Evolutionary conservation across 169 alveolate species (phyloP).

Genomic region (Prorocentrum cordatum): DNA sequence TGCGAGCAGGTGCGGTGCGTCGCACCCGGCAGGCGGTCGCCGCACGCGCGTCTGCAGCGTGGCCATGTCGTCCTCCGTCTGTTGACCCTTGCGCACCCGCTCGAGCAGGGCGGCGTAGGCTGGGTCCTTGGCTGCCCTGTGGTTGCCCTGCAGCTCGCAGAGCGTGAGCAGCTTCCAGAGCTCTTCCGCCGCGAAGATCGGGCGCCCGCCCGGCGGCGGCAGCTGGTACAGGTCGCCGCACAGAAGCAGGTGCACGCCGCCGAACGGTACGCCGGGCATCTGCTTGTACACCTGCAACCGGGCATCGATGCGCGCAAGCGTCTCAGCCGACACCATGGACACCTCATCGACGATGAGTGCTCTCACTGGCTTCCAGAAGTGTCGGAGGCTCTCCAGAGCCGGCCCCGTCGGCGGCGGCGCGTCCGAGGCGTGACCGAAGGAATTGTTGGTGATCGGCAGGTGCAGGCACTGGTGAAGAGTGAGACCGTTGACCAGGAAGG

Average conservation of each 20-base stretch:
- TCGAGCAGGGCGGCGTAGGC: not conserved
- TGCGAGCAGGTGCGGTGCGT: no score
- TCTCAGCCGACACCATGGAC: not conserved
- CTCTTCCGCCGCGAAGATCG: not conserved
- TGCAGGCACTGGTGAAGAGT: not conserved
- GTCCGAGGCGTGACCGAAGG: not conserved
- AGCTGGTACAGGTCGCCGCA: conserved; percentile 9
- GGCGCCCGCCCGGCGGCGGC: conserved; percentile 8
- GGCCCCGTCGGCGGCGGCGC: not conserved
- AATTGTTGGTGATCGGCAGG: conserved; percentile 4
- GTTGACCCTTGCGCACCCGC: not conserved
- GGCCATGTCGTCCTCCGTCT: not conserved
- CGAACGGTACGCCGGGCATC: not conserved
- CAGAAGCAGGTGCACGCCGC: not conserved
- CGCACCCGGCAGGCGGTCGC: no score
- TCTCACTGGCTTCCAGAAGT: not conserved
- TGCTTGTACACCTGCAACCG: not conserved
- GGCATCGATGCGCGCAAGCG: not conserved
- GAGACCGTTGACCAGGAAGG: not conserved
- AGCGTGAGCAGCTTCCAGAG: not conserved
- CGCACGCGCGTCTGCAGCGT: no score
- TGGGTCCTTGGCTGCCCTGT: not conserved
- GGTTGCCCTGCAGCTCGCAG: conserved; percentile 1
- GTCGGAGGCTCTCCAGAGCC: not conserved
- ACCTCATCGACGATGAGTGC: conserved; percentile 3